Base-by-base conservation (phyloP, 306 rosid genomes). In the Carpinus fangiana region DNA sequence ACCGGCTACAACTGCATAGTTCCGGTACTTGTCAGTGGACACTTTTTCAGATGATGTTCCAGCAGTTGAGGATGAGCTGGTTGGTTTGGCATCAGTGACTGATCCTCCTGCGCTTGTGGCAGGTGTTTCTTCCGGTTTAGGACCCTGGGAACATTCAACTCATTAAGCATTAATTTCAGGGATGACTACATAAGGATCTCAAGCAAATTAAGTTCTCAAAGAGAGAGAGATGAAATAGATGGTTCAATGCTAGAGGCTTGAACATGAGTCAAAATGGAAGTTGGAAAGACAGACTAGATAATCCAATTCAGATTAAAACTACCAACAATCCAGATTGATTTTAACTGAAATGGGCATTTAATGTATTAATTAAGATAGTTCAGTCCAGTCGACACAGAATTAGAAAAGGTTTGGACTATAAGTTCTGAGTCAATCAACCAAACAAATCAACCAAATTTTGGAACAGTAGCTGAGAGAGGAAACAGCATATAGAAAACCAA, bases 1-100 rank as follows among this genome's bases (percentile, higher is more conserved):
- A 48, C 98, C 97, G 5, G 97, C 95, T 17, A 91, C 76, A 75
- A 95, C 98, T 28, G 93, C 97, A 80, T 95, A 95, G 73, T 95
- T 95, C 73, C 98, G 81, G 82, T 90, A 38, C 84, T 90, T 92
- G 87, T 95, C 98, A 56, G 84, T 87, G n/a, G 97, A 92, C 69
- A 92, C 91, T 59, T 86, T 92, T 64, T 82, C 81, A 9, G 89
- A 73, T 11, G 97, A 88, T 51, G 93, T 66, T 79, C 85, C 93
- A 59, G 86, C 75, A 14, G 84, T 10, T 11, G 88, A 68, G 78
- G 84, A 76, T 0, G 93, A 84, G 81, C 76, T 65, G 61, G 86
- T 79, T 41, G 93, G 91, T 54, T 88, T 87, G 80, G 93, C 80
- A 83, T 88, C 97, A 10, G 87, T 47, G 52, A 82, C 87, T 0